phyloP scores from a whole-genome alignment of 768 basidiomycete genomes.

The Clitopilus passeckerianus region DNA sequence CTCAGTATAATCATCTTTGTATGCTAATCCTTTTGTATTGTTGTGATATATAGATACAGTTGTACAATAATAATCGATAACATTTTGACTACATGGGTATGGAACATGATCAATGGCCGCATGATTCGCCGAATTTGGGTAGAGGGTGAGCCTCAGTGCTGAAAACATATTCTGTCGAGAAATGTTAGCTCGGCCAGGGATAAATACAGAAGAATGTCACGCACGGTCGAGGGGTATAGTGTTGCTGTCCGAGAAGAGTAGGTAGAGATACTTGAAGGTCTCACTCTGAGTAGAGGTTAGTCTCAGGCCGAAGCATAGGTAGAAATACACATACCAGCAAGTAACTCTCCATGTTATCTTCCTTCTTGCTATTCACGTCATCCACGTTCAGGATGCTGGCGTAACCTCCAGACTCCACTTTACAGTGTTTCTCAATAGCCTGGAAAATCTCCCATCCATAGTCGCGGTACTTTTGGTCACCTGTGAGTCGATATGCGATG shows the following conservation, averaged over 20 bases:
- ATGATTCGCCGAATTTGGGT: background rate
- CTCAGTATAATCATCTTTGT: background rate
- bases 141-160: background rate
- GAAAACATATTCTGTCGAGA: background rate
- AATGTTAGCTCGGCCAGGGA: background rate
- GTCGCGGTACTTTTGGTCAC: conserved; percentile 73
- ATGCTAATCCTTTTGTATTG: background rate
- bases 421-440: conserved; percentile 83
- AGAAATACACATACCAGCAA: conserved; percentile 70
- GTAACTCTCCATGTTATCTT: conserved; percentile 97
- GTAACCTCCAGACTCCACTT: conserved; percentile 76
- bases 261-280: conserved; percentile 88
- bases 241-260: conserved; percentile 77
- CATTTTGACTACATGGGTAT: background rate
- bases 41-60: background rate
- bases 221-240: conserved; percentile 72
- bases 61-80: background rate
- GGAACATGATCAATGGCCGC: background rate
- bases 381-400: conserved; percentile 86
- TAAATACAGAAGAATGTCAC: conserved; percentile 20
- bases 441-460: conserved; percentile 90
- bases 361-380: conserved; percentile 53
- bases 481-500: conserved; percentile 85
- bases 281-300: conserved; percentile 53
- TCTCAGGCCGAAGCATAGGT: no score